Evolutionary conservation across 2,329 filamentous ascomycete species (phyloP), one percentile per base, ranked within the genome.

Genomic region (Penicillium sp.): DNA sequence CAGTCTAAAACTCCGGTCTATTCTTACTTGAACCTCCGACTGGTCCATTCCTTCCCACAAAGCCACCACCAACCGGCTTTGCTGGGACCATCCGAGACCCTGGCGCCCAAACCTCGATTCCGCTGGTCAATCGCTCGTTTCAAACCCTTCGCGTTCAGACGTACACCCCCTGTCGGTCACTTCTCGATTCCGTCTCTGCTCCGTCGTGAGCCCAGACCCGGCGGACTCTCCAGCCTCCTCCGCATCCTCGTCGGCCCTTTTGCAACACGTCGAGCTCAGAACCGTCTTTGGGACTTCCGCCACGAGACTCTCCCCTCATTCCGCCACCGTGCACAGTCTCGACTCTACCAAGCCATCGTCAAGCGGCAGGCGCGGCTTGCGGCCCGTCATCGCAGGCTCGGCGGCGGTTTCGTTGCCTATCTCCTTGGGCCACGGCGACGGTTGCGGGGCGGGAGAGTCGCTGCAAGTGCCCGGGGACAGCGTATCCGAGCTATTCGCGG

Each of bases 331-430:
- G 74, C 89, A 8, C 90, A 95, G 72, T 86, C 86, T 33, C 83
- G 85, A 50, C 84, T 96, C 58, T 95, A 94, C 68, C 81, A 80
- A 41, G 89, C 86, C 57, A 79, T 95, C 50, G 75, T 92, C 56
- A 78, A 79, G 60, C 81, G 82, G 45, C 86, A 90, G 70, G 77
- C 74, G 43, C 80, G 75, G 61, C 77, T 80, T 54, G 71, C 73
- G 60, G 56, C 56, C 35, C 75, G 79, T 58, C 74, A 76, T 66
- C 76, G 70, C 57, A 56, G 56, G 42, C 33, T 55, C 33, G 64
- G 61, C 8, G 48, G 53, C 35, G 62, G 63, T 7, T 46, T 70
- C 24, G 36, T 64, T 30, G 58, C 60, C 11, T 58, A 64, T n/a
- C 55, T 70, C 33, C 41, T 67, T 35, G 61, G 62, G 13, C 54